A percentile compares a stretch with the other conserved stretches of the same genome.
Conservation (phyloP, 164 flowering plant species). For the Platanus orientalis region DNA sequence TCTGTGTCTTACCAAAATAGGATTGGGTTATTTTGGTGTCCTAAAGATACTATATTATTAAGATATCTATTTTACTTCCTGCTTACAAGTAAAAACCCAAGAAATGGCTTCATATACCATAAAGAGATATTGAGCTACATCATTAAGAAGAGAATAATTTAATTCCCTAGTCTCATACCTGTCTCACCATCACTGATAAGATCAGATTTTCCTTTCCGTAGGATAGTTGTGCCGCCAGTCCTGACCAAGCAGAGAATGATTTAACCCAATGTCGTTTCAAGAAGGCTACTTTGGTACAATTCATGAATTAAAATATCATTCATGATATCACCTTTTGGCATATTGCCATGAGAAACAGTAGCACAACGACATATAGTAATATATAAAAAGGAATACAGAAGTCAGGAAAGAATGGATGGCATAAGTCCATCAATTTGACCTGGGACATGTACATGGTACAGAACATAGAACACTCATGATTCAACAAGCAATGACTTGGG, state of each 20-base stretch:
- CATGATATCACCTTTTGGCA: background rate
- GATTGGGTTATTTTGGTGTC: no score
- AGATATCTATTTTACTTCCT: background rate
- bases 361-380: no score
- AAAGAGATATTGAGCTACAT: background rate
- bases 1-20: no score
- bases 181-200: conserved; percentile 78
- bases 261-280: background rate
- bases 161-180: conserved; percentile 37
- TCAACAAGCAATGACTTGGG: no score
- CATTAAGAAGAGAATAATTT: conserved; percentile 6
- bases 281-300: background rate
- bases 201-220: conserved; percentile 83
- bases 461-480: no score
- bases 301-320: background rate
- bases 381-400: no score
- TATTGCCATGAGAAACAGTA: no score
- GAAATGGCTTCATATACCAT: background rate
- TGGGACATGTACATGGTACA: no score
- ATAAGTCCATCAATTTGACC: no score
- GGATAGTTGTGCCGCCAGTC: conserved; percentile 82
- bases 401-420: no score
- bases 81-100: background rate
- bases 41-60: no score
- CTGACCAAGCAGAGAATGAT: conserved; percentile 35